Evolutionary conservation across 306 rosid species (phyloP), one percentile per base, ranked within the genome.

Genomic region (Acacia melanoxylon): DNA sequence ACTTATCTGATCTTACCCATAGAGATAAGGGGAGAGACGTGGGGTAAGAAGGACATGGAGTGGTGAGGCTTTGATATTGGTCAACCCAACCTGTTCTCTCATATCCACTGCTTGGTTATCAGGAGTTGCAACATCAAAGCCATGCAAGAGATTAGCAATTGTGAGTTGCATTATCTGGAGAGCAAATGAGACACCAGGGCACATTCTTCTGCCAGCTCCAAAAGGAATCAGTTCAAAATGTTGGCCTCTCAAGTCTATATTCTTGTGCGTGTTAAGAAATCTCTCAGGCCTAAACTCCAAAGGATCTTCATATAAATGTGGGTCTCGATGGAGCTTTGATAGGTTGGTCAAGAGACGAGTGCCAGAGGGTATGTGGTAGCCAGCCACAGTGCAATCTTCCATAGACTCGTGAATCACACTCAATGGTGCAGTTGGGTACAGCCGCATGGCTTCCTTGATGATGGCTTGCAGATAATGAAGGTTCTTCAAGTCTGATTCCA

Each of bases 401-500:
- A 15, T 73, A 20, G 83, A 85, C 58, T 81, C 83, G 2, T 73
- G 94, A 0, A 88, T 90, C 0, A 58, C 7, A 35, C 5, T 48
- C 0, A 93, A 73, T 7, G 90, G 92, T 7, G 41, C 90, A 0
- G 87, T 58, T 22, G 93, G 94, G n/a, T 88, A 88, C 72, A 92
- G 19, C 0, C 97, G 86, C 51, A 91, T 0, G 0, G 92, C 80
- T 56, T 92, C 95, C 48, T 89, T 93, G 0, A 89, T 19, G 11
- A 85, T 80, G 44, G 91, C 90, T 65, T 90, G 77, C 3, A 93
- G 52, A 75, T 91, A 90, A 7, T 17, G 80, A 1, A 91, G 15
- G 1, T 88, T 86, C 4, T 11, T 27, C 6, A 89, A 20, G 42
- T 93, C 93, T 2, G 87, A 83, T 48, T 82, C 77, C 24, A 27